Conservation (phyloP, 768 basidiomycete species). For the Termitomyces sp. region DNA sequence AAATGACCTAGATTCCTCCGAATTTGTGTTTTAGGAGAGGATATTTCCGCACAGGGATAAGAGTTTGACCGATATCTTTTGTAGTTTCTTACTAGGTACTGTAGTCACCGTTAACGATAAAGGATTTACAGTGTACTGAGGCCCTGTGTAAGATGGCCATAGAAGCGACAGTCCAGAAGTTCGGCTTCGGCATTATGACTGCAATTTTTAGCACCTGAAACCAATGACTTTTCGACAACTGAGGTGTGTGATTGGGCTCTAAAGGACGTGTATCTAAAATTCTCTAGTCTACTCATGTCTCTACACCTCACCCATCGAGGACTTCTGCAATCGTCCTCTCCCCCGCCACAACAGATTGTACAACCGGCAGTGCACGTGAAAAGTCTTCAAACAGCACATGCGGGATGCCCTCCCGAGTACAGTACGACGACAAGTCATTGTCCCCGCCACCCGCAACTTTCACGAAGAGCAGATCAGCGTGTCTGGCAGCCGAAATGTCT, state of each 20-base stretch:
- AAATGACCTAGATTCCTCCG: too few species aligned
- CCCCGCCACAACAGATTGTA: slow-evolving; percentile 69
- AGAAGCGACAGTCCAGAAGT: too few species aligned
- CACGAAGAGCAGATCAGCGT: slow-evolving; percentile 94
- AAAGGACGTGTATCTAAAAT: not conserved
- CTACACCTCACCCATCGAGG: slow-evolving; percentile 1
- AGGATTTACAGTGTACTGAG: too few species aligned
- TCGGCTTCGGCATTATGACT: too few species aligned
- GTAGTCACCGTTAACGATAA: too few species aligned
- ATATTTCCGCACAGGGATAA: too few species aligned
- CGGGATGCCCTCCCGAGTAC: slow-evolving; percentile 69
- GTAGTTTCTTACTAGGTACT: too few species aligned
- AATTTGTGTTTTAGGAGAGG: too few species aligned
- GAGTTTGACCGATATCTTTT: too few species aligned
- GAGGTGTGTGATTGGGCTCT: not conserved
- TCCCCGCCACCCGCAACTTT: slow-evolving; percentile 74
- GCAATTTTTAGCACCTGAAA: too few species aligned
- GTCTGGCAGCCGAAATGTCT: slow-evolving; percentile 91
- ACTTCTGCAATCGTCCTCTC: slow-evolving; percentile 53
- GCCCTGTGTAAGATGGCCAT: too few species aligned
- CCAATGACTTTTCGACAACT: too few species aligned
- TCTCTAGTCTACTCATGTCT: not conserved
- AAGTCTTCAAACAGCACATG: slow-evolving; percentile 80
- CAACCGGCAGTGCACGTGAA: slow-evolving; percentile 49
- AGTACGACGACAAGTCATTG: slow-evolving; percentile 85